A percentile compares a stretch with the other conserved stretches of the same genome.
phyloP scores from a whole-genome alignment of 345 rosid species.

The Punica granatum region DNA sequence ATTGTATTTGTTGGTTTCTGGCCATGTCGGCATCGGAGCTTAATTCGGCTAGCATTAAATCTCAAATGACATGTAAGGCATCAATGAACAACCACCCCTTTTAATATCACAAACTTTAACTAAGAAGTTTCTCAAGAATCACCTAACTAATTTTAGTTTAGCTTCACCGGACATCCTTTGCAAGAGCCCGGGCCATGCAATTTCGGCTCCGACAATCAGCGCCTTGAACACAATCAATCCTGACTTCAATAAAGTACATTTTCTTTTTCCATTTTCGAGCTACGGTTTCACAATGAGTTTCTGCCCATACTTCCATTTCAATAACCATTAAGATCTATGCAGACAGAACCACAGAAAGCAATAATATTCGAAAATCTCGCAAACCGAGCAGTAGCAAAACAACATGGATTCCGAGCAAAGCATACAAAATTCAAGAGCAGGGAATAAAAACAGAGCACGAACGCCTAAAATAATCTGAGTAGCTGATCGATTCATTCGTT shows the following conservation, averaged over 20 bases:
- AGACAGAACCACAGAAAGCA: not conserved
- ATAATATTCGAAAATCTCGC: not conserved
- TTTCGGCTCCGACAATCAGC: not conserved
- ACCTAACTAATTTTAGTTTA: not conserved
- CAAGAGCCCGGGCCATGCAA: not conserved
- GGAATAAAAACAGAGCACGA: not conserved
- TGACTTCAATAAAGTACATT: too few species aligned
- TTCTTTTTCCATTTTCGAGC: too few species aligned
- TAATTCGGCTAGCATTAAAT: not conserved
- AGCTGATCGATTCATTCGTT: not conserved
- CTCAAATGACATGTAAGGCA: not conserved
- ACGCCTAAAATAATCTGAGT: not conserved
- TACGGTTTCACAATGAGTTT: not conserved
- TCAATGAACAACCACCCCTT: not conserved
- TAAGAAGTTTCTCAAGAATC: not conserved
- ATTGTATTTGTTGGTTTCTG: too few species aligned
- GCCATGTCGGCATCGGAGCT: too few species aligned
- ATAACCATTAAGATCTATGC: not conserved
- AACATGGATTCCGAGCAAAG: not conserved
- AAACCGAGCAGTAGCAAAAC: not conserved
- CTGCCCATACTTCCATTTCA: not conserved
- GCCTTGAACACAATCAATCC: too few species aligned
- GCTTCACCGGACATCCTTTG: not conserved
- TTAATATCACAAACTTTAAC: not conserved
- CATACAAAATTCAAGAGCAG: not conserved